A percentile compares a stretch with the other conserved stretches of the same genome.
These are phyloP conservation scores for Thraustochytrium sp. DNA, from an alignment of 352 stramenopile genomes.

Conservation along the genomic window DNA sequence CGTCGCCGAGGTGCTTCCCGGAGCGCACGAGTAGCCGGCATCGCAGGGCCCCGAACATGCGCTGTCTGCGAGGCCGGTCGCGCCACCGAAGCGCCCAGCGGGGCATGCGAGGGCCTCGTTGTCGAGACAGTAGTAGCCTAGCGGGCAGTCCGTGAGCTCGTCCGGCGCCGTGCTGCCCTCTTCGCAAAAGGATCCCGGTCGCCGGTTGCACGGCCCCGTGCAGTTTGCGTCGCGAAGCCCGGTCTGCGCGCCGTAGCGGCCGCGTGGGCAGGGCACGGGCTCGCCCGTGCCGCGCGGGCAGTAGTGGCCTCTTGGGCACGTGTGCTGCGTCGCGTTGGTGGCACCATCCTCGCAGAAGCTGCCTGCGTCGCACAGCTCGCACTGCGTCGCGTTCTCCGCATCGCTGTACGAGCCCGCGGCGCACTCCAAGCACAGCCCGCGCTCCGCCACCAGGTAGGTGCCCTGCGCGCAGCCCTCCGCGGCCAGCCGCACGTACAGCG, in stretches of 20 bases:
- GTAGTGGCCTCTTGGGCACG: background rate
- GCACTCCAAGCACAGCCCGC: background rate
- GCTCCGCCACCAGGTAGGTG: background rate
- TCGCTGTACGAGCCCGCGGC: background rate
- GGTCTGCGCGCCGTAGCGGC: background rate
- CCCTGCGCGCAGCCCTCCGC: background rate
- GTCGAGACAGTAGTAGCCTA: background rate
- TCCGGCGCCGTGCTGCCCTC: background rate
- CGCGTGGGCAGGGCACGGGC: background rate
- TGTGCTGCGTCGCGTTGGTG: background rate
- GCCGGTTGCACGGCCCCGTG: background rate
- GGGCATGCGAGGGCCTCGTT: background rate
- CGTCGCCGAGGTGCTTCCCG: background rate
- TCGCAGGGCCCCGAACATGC: background rate
- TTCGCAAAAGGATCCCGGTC: background rate
- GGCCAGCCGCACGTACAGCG: background rate
- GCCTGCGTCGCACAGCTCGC: background rate
- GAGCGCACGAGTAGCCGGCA: background rate
- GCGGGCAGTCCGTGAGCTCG: background rate
- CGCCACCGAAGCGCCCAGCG: background rate
- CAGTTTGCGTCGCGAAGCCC: background rate
- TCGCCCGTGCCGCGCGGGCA: background rate
- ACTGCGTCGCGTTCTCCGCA: background rate
- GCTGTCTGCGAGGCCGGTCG: background rate
- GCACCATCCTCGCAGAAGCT: background rate